Evolutionary conservation across 495 filamentous ascomycete genomes (phyloP), one percentile per base, ranked within the genome.

Genomic region (Talaromyces wortmannii): DNA sequence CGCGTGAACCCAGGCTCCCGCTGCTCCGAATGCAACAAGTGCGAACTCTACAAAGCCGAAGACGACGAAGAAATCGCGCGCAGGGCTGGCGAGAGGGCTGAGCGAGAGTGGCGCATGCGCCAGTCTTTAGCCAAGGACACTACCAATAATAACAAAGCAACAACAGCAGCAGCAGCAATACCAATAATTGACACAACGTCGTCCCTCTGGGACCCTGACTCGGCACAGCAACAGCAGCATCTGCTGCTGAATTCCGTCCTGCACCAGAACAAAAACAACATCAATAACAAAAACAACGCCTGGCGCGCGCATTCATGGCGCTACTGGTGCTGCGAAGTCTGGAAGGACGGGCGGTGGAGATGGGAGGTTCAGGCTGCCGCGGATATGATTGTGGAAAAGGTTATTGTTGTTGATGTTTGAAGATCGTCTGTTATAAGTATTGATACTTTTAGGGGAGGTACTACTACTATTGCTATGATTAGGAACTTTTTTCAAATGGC

Each of bases 21-120:
- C 31, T 98, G 94, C 62, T 75, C 63, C 1, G 83, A 91, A 59
- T 97, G 92, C 70, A 83, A 82, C 23, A 86, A 85, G 67, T 98
- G 94, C 68, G 92, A 96, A 66, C 77, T 98, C 43, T 98, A 96
- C 75, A 80, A 86, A 56, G 76, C 78, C 15, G 94, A 96, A 74
- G 85, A 96, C 63, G 91, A 91, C 61, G 91, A 95, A 47, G 74
- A 72, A 46, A 86, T 89, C 29, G 82, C 95, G 13, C 75, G 80
- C 33, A 76, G 82, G 55, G 94, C 94, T 3, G 89, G 83, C 47
- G 82, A 86, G 63, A 81, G 81, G 61, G 94, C 91, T 7, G 94
- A 96, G 70, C 76, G 75, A 46, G 86, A 83, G 67, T 98, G 94
- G 91, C 79, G 80, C 50, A 79, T 84, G 57, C 79, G 78, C 30